These are phyloP conservation scores for Curvularia sp. DNA, from an alignment of 2,329 filamentous ascomycete species.

Conservation along the genomic window DNA sequence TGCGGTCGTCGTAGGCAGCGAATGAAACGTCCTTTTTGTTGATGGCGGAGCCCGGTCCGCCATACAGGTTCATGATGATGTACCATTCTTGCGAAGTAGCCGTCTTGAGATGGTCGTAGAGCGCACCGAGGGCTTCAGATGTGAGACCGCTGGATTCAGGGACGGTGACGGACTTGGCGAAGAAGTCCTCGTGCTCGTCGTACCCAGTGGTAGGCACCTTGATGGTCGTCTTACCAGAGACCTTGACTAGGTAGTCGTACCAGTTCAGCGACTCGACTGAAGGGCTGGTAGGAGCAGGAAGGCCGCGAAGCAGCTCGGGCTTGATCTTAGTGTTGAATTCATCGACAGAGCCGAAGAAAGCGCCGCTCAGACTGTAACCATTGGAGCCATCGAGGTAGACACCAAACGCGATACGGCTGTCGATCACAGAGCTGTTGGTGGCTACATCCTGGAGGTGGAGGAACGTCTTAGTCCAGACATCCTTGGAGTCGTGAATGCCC, in stretches of 20 bases:
- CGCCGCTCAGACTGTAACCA: conserved; percentile 50
- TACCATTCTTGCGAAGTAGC: conserved; percentile 38
- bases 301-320: conserved; percentile 50
- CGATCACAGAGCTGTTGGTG: conserved; percentile 51
- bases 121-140: conserved; percentile 33
- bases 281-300: conserved; percentile 36
- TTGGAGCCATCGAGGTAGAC: conserved; percentile 51
- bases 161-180: conserved; percentile 53
- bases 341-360: conserved; percentile 49
- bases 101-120: conserved; percentile 44
- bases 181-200: conserved; percentile 51
- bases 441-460: conserved; percentile 53
- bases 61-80: conserved; percentile 52
- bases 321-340: conserved; percentile 51
- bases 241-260: conserved; percentile 55
- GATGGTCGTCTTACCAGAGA: conserved; percentile 40
- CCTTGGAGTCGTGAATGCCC: conserved; percentile 37
- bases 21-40: conserved; percentile 46
- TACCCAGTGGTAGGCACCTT: conserved; percentile 45
- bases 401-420: conserved; percentile 53
- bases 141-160: conserved; percentile 46
- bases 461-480: conserved; percentile 50
- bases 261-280: conserved; percentile 41
- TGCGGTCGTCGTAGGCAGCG: conserved; percentile 48
- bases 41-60: conserved; percentile 47